A percentile compares a stretch with the other conserved stretches of the same genome.
Conservation (phyloP, 1,284 basidiomycete genomes). For the Boletellus dicymbophilus region DNA sequence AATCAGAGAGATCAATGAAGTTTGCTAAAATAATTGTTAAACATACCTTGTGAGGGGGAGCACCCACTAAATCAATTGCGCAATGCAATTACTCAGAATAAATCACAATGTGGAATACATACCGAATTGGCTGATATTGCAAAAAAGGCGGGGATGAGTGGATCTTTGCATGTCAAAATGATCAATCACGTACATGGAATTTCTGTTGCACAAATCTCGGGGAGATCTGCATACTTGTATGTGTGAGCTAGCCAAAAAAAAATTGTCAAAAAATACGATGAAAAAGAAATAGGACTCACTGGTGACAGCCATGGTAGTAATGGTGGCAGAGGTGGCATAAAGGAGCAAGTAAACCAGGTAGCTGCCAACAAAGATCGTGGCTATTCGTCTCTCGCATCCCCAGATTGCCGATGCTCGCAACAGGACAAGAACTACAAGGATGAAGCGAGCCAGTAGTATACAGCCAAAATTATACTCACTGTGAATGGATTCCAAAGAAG, state of each 20-base stretch:
- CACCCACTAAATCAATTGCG: not conserved
- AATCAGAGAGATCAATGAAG: not conserved
- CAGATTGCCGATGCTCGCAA: conserved; percentile 16
- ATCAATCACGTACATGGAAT: not conserved
- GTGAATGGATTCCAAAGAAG: conserved; percentile 14
- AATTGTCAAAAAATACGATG: not conserved
- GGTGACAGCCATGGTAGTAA: not conserved
- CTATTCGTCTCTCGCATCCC: conserved; percentile 3
- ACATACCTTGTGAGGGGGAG: not conserved
- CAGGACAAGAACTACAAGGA: conserved; percentile 15
- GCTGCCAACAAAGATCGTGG: not conserved
- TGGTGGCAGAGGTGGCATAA: not conserved
- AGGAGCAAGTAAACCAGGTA: conserved; percentile 3
- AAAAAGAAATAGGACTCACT: not conserved
- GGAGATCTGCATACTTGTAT: not conserved
- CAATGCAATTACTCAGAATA: not conserved
- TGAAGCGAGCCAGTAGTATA: no score
- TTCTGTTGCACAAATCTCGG: not conserved
- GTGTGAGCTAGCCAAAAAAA: not conserved
- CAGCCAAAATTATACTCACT: conserved; percentile 9
- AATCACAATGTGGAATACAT: not conserved
- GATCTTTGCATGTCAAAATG: not conserved
- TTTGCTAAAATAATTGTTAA: not conserved
- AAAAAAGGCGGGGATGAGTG: not conserved
- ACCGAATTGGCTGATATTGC: not conserved